A percentile compares a stretch with the other conserved stretches of the same genome.
phyloP scores from a whole-genome alignment of 257 asterid genomes.

The Capsicum baccatum region DNA sequence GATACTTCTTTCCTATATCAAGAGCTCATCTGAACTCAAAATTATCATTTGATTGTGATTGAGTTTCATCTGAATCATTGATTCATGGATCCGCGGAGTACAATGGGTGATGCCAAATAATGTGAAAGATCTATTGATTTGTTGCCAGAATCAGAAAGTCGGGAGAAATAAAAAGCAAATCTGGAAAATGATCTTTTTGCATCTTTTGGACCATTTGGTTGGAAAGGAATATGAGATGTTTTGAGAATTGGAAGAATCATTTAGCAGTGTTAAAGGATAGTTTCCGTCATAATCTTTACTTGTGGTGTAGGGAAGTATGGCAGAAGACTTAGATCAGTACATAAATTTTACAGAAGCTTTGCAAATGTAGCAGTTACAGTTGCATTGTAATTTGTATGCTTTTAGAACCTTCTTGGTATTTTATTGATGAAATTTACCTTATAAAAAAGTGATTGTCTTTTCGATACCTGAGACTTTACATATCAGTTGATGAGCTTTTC shows the following conservation, averaged over 20 bases:
- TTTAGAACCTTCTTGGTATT: neutral
- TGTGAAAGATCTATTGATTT: no score
- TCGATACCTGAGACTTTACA: neutral
- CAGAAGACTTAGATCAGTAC: neutral
- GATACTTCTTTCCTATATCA: no score
- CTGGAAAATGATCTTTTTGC: conserved; percentile 37
- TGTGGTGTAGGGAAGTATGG: neutral
- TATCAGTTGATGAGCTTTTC: neutral
- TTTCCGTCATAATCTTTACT: neutral
- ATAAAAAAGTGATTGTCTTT: neutral
- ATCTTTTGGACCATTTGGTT: neutral
- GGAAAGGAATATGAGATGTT: neutral
- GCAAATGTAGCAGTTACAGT: neutral
- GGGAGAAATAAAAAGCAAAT: no score
- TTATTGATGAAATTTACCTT: neutral
- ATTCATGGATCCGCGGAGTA: no score
- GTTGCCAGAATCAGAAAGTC: no score
- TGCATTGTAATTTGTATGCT: neutral
- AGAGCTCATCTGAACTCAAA: no score
- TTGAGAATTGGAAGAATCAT: neutral
- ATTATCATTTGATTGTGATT: no score
- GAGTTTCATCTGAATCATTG: no score
- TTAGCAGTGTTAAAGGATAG: neutral
- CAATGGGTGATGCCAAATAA: no score
- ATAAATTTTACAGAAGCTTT: neutral